Evolutionary conservation across 2,329 filamentous ascomycete genomes (phyloP).

Genomic region (Clarireedia sp.): DNA sequence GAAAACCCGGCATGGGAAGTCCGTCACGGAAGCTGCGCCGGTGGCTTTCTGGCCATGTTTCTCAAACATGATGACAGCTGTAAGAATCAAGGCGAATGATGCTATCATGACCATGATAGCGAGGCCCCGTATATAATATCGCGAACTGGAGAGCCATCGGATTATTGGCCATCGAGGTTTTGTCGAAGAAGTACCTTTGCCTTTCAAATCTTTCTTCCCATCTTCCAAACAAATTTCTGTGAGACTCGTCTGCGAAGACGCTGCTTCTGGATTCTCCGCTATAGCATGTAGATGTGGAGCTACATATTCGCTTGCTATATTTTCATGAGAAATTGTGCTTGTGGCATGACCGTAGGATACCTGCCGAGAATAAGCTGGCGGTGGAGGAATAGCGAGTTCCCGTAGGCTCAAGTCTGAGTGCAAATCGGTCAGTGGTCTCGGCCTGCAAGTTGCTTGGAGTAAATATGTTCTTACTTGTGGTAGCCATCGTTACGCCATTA

Average conservation of each 20-base stretch:
- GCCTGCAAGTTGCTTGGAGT: too few species aligned
- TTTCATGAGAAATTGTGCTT: neutral
- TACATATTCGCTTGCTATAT: neutral
- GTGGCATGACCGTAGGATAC: constrained; percentile 10
- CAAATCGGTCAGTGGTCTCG: too few species aligned
- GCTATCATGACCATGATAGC: constrained; percentile 16
- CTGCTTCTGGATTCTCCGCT: neutral
- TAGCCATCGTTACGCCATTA: too few species aligned
- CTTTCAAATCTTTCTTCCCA: neutral
- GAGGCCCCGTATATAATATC: constrained; percentile 12
- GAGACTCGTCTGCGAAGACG: neutral
- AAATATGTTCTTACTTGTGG: too few species aligned
- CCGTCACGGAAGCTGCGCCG: constrained; percentile 12
- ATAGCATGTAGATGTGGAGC: neutral
- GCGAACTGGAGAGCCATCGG: neutral
- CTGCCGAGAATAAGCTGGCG: constrained; percentile 13
- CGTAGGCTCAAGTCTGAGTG: neutral
- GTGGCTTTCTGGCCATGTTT: constrained; percentile 9
- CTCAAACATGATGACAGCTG: constrained; percentile 13
- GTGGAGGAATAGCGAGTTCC: constrained; percentile 1
- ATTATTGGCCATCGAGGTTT: neutral
- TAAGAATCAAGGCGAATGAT: constrained; percentile 16
- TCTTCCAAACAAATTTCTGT: neutral
- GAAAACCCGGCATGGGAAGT: constrained; percentile 15
- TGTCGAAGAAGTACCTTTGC: neutral